Conservation (phyloP, 2,329 filamentous ascomycete genomes). For the Trichoderma gracile region DNA sequence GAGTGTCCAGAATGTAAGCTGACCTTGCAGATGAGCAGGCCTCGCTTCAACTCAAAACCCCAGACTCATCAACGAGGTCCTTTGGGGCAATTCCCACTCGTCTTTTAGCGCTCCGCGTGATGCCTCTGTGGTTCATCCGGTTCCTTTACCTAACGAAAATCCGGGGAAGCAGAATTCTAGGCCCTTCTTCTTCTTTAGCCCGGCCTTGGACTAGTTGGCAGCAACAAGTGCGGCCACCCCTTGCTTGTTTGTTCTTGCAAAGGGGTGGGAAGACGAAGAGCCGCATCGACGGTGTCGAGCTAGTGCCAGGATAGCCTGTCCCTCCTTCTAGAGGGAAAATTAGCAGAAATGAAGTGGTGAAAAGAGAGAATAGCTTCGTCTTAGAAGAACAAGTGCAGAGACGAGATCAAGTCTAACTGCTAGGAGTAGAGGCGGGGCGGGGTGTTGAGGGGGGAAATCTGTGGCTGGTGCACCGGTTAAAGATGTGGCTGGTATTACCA, state of each 20-base stretch:
- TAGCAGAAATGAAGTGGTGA: background rate
- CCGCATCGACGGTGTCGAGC: constrained; percentile 17
- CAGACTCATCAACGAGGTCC: too few relatives aligned
- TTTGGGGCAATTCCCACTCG: too few relatives aligned
- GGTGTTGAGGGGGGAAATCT: background rate
- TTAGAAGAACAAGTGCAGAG: background rate
- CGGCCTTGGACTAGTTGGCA: background rate
- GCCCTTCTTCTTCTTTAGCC: background rate
- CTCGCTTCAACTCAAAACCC: too few relatives aligned
- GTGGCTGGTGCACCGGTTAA: background rate
- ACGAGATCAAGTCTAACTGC: background rate
- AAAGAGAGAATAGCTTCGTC: background rate
- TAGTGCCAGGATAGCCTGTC: constrained; percentile 14
- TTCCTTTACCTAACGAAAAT: constrained; percentile 20
- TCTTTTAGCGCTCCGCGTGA: constrained; percentile 23
- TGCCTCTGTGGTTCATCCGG: background rate
- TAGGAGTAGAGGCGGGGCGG: background rate
- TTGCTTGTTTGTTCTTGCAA: background rate
- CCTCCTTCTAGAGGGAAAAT: background rate
- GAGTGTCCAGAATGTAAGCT: too few relatives aligned
- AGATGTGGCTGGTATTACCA: background rate
- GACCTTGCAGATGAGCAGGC: background rate
- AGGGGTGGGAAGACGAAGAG: constrained; percentile 9
- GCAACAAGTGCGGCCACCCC: background rate
- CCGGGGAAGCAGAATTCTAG: constrained; percentile 21